These are phyloP conservation scores for Sporothrix sp. DNA, from an alignment of 2,329 filamentous ascomycete genomes.

Conservation along the genomic window DNA sequence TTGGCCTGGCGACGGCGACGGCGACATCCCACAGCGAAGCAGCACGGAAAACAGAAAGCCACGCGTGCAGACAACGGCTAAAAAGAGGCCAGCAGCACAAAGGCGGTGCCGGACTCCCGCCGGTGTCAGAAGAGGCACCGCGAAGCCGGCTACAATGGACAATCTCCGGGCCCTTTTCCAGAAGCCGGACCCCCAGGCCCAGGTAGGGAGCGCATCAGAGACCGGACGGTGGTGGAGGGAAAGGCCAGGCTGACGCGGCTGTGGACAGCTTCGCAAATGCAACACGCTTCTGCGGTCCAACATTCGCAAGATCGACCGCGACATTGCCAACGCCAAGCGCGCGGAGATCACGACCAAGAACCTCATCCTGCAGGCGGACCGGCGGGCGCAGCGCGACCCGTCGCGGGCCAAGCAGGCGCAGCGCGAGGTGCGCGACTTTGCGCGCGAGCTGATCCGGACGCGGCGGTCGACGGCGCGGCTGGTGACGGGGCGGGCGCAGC, in stretches of 20 bases:
- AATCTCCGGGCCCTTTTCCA: constrained; percentile 76
- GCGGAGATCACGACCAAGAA: constrained; percentile 78
- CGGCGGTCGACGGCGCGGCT: constrained; percentile 67
- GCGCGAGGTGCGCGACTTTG: constrained; percentile 78
- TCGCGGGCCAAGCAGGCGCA: constrained; percentile 68
- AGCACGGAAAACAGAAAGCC: too few relatives aligned
- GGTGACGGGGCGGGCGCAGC: constrained; percentile 79
- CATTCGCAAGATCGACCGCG: constrained; percentile 87
- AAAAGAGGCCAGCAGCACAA: too few relatives aligned
- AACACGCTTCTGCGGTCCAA: constrained; percentile 83
- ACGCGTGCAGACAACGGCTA: too few relatives aligned
- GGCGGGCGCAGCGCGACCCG: constrained; percentile 70
- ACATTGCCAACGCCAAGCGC: constrained; percentile 68
- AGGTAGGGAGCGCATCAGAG: constrained; percentile 46
- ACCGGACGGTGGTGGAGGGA: too few relatives aligned
- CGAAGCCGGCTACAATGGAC: too few relatives aligned
- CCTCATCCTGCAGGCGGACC: constrained; percentile 73
- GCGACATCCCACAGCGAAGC: too few relatives aligned
- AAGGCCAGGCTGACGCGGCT: too few relatives aligned
- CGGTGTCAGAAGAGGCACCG: not conserved
- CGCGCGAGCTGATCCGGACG: constrained; percentile 73
- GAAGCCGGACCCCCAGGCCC: constrained; percentile 84
- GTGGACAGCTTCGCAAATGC: constrained; percentile 91
- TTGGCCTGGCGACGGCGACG: too few relatives aligned
- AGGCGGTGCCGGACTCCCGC: too few relatives aligned